Evolutionary conservation across 2,329 filamentous ascomycete species (phyloP).

Genomic region (Colletotrichum ledebouriae): DNA sequence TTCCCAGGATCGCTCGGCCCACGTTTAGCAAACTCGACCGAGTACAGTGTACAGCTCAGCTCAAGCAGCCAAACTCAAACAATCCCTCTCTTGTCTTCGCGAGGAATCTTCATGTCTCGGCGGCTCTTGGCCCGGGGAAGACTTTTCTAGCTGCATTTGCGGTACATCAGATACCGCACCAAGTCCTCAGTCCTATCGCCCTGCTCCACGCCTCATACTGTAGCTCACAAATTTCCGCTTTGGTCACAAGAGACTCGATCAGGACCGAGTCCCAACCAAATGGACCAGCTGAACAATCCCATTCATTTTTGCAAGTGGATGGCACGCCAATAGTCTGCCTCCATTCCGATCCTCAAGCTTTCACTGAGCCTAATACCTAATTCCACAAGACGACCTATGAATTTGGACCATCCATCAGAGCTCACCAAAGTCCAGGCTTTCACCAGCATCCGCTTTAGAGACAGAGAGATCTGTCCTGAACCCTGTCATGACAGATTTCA

Average conservation of each 20-base stretch:
- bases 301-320: constrained; percentile 26
- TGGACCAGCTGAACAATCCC: constrained; percentile 7
- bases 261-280: neutral
- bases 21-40: neutral
- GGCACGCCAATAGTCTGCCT: constrained; percentile 5
- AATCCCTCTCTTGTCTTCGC: constrained; percentile 39
- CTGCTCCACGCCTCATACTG: neutral
- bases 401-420: too few relatives aligned
- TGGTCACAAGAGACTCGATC: constrained; percentile 14
- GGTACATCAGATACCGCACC: neutral
- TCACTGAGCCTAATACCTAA: neutral
- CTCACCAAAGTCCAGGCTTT: constrained; percentile 22
- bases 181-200: neutral
- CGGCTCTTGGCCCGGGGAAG: constrained; percentile 14
- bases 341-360: constrained; percentile 9
- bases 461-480: constrained; percentile 19
- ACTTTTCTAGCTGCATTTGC: constrained; percentile 27
- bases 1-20: constrained; percentile 2
- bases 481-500: constrained; percentile 28
- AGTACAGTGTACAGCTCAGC: neutral
- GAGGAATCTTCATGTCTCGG: constrained; percentile 30
- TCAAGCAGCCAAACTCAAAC: constrained; percentile 8
- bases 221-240: neutral
- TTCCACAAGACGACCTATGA: neutral
- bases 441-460: neutral